phyloP scores from a whole-genome alignment of 352 stramenopile species.

The Plasmopara halstedii region DNA sequence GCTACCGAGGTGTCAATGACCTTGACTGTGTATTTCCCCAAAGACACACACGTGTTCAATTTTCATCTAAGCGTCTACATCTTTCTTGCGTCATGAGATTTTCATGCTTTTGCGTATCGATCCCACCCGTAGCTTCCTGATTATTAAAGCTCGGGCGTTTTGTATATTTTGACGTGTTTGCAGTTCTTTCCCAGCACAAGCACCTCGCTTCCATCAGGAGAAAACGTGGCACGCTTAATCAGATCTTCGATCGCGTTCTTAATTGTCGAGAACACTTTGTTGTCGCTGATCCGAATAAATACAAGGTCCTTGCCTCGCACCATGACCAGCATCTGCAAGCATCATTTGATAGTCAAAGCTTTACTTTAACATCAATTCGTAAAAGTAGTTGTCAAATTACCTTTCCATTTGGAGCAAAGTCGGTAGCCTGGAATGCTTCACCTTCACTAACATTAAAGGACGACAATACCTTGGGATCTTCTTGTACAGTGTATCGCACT shows the following conservation, averaged over 20 bases:
- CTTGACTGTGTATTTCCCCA: no score
- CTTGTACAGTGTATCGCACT: constrained; percentile 74
- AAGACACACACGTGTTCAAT: no score
- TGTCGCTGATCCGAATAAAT: constrained; percentile 48
- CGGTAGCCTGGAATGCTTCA: constrained; percentile 48
- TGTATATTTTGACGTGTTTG: constrained; percentile 71
- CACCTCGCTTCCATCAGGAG: constrained; percentile 48
- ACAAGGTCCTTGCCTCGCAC: constrained; percentile 46
- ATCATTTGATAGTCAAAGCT: neutral
- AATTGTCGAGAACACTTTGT: constrained; percentile 41
- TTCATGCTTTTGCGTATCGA: no score
- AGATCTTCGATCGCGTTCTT: constrained; percentile 50
- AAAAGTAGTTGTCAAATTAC: no score
- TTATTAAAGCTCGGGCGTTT: constrained; percentile 31
- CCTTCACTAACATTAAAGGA: constrained; percentile 49
- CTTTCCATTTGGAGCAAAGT: constrained; percentile 62
- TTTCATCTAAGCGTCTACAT: no score
- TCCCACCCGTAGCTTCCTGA: neutral
- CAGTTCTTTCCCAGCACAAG: constrained; percentile 54
- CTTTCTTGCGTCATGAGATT: no score
- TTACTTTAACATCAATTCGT: neutral
- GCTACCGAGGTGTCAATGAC: constrained; percentile 22
- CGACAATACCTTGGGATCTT: constrained; percentile 65
- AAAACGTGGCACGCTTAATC: constrained; percentile 60
- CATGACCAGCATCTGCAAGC: constrained; percentile 42